phyloP scores from a whole-genome alignment of 2,329 filamentous ascomycete genomes.

The Alternaria sp. region DNA sequence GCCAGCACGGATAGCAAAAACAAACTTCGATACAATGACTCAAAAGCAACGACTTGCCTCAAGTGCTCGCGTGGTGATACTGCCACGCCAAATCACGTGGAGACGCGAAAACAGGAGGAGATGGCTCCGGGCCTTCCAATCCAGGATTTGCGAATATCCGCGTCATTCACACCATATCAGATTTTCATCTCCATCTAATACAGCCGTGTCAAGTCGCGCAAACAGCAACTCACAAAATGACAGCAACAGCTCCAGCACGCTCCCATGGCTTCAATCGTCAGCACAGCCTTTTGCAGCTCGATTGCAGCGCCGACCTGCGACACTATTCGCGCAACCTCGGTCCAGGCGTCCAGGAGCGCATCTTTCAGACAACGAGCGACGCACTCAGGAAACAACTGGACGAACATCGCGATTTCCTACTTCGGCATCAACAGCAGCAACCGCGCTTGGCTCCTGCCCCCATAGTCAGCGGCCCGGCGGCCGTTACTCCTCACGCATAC shows the following conservation, averaged over 20 bases:
- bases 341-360: constrained; percentile 32
- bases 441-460: constrained; percentile 22
- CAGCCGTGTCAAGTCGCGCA: constrained; percentile 5
- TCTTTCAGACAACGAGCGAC: constrained; percentile 33
- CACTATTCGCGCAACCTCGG: constrained; percentile 35
- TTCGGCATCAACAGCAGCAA: constrained; percentile 24
- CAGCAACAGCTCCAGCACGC: constrained; percentile 11
- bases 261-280: constrained; percentile 25
- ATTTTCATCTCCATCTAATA: constrained; percentile 15
- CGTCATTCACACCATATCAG: constrained; percentile 17
- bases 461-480: constrained; percentile 15
- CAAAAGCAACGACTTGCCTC: constrained; percentile 2
- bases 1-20: neutral
- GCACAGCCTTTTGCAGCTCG: constrained; percentile 31
- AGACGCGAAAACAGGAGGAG: constrained; percentile 16
- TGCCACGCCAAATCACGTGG: constrained; percentile 17
- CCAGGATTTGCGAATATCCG: constrained; percentile 17
- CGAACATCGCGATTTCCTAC: constrained; percentile 30
- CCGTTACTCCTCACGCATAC: constrained; percentile 5
- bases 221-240: constrained; percentile 16
- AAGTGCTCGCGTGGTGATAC: constrained; percentile 7
- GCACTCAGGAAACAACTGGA: constrained; percentile 32
- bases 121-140: constrained; percentile 2
- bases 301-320: constrained; percentile 34
- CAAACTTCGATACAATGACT: neutral